phyloP scores from a whole-genome alignment of 768 basidiomycete species.

The Dioszegia hungarica region DNA sequence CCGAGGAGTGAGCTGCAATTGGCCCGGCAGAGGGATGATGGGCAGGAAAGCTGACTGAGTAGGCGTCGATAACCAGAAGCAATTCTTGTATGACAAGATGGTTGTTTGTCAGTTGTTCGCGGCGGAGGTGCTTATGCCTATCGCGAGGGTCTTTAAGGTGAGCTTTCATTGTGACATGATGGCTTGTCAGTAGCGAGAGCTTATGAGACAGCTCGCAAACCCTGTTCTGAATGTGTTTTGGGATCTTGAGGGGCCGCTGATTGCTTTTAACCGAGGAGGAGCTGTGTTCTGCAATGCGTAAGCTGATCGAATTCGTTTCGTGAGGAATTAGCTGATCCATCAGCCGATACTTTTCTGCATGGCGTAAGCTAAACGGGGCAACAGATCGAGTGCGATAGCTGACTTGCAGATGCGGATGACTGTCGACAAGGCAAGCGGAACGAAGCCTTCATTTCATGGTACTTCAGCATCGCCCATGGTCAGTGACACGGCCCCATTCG shows the following conservation, averaged over 20 bases:
- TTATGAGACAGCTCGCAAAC: slow-evolving; percentile 55
- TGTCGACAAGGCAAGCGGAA: slow-evolving; percentile 51
- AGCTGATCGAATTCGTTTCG: slow-evolving; percentile 44
- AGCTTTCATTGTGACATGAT: neutral
- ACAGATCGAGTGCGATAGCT: neutral
- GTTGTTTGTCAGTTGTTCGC: slow-evolving; percentile 65
- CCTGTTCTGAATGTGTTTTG: slow-evolving; percentile 79
- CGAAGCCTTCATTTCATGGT: slow-evolving; percentile 82
- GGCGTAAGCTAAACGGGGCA: slow-evolving; percentile 60
- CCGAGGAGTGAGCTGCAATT: slow-evolving; percentile 22
- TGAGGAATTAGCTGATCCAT: neutral
- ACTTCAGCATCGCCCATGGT: slow-evolving; percentile 81
- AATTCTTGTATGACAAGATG: slow-evolving; percentile 40
- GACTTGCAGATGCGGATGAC: neutral
- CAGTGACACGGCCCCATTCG: slow-evolving; percentile 21
- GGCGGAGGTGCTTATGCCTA: slow-evolving; percentile 58
- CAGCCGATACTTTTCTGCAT: slow-evolving; percentile 73
- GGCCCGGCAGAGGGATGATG: neutral
- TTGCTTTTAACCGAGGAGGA: slow-evolving; percentile 88
- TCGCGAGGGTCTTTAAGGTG: slow-evolving; percentile 64
- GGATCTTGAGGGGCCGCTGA: slow-evolving; percentile 70
- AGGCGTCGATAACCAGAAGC: slow-evolving; percentile 60
- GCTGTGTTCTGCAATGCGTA: slow-evolving; percentile 78
- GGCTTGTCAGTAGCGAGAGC: neutral
- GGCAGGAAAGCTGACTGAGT: slow-evolving; percentile 8